phyloP scores from a whole-genome alignment of 2,329 filamentous ascomycete species.

The Tolypocladium cylindrosporum region DNA sequence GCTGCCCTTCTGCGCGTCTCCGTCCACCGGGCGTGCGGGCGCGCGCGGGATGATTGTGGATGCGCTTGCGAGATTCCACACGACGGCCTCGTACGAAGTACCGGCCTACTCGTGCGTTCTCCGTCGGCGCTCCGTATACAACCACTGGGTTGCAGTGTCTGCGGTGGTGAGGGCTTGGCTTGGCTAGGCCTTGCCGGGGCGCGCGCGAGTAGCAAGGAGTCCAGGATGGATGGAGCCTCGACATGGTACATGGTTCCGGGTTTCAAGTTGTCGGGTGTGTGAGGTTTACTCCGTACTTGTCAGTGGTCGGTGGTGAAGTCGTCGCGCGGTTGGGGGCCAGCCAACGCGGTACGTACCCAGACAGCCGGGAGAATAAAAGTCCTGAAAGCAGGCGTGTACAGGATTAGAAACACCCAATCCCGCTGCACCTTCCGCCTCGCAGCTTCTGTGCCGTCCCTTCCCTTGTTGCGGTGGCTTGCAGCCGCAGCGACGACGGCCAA shows the following conservation, averaged over 20 bases:
- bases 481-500: background rate
- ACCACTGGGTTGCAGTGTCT: background rate
- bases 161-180: background rate
- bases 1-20: background rate
- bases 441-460: background rate
- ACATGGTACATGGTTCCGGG: conserved; percentile 7
- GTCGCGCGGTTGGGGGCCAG: background rate
- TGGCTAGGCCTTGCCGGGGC: background rate
- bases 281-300: background rate
- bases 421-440: background rate
- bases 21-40: background rate
- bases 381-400: background rate
- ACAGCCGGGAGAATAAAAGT: background rate
- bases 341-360: no score
- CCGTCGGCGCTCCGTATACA: background rate
- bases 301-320: background rate
- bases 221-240: background rate
- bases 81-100: background rate
- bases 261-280: conserved; percentile 3
- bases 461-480: background rate
- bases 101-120: background rate
- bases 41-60: background rate
- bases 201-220: background rate
- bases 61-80: background rate
- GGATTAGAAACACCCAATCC: background rate